Evolutionary conservation across 805 yeast species (phyloP).

Genomic region (Blastobotrys mokoenaii): DNA sequence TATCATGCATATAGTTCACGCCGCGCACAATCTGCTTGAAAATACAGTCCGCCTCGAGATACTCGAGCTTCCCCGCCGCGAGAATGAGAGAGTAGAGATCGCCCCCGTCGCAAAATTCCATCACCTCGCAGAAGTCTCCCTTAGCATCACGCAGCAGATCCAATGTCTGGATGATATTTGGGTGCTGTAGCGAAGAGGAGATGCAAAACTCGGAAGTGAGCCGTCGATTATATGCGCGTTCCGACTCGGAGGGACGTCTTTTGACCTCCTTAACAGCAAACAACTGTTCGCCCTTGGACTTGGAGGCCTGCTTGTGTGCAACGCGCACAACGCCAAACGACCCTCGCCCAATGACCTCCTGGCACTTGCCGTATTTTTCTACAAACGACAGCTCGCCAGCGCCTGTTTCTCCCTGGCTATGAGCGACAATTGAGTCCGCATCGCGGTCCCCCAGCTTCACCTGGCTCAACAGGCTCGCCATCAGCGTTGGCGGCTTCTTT

Average conservation of each 20-base stretch:
- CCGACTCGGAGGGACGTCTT: conserved; percentile 49
- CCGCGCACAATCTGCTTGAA: conserved; percentile 82
- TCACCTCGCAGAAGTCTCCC: conserved; percentile 74
- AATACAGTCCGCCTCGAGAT: conserved; percentile 76
- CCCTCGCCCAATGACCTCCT: conserved; percentile 89
- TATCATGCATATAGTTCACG: conserved; percentile 74
- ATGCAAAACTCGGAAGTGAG: conserved; percentile 88
- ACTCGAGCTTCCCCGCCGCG: conserved; percentile 44
- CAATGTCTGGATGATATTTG: conserved; percentile 66
- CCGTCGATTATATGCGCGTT: conserved; percentile 53
- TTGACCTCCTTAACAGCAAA: conserved; percentile 76
- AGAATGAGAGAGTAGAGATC: conserved; percentile 58
- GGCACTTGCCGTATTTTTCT: conserved; percentile 89
- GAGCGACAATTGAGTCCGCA: conserved; percentile 4
- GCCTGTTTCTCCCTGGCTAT: conserved; percentile 18
- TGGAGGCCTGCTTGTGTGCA: conserved; percentile 50
- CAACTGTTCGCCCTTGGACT: conserved; percentile 35
- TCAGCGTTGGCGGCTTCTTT: conserved; percentile 17
- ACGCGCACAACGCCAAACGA: conserved; percentile 90
- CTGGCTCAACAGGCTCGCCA: conserved; percentile 17
- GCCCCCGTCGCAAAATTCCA: conserved; percentile 93
- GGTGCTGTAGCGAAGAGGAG: conserved; percentile 65
- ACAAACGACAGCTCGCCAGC: conserved; percentile 45
- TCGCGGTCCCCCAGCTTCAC: conserved; percentile 12
- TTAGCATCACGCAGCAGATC: conserved; percentile 71